Conservation (phyloP, 768 basidiomycete species). For the Suillus tomentosus region DNA sequence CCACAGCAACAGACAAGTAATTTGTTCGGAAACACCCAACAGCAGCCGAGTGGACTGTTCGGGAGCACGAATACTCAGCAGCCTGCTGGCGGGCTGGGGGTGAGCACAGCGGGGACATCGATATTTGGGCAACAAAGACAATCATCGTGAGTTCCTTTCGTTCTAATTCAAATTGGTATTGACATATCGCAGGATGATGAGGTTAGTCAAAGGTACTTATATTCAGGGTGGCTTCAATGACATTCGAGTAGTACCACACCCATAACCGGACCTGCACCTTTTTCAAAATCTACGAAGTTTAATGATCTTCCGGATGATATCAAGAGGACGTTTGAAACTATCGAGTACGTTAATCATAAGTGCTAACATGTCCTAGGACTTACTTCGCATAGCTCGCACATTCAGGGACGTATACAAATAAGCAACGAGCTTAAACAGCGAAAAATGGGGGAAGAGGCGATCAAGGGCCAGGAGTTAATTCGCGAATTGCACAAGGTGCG, state of each 20-base stretch:
- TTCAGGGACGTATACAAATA: conserved; percentile 79
- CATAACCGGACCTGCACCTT: conserved; percentile 29
- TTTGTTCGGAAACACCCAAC: conserved; percentile 22
- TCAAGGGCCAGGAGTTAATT: conserved; percentile 71
- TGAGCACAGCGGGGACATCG: conserved; percentile 13
- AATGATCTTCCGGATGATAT: conserved; percentile 77
- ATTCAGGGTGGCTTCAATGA: not conserved
- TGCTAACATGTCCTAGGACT: conserved; percentile 11
- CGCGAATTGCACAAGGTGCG: conserved; percentile 66
- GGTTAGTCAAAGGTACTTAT: conserved; percentile 18
- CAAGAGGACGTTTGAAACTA: conserved; percentile 61
- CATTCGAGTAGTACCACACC: conserved; percentile 28
- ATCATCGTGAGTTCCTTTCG: conserved; percentile 27
- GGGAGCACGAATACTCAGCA: conserved; percentile 21
- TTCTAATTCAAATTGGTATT: not conserved
- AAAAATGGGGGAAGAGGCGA: conserved; percentile 73
- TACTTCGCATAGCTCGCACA: conserved; percentile 51
- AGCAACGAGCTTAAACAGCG: conserved; percentile 77
- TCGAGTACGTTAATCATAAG: conserved; percentile 56
- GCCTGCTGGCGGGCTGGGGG: conserved; percentile 9
- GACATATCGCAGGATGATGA: conserved; percentile 25
- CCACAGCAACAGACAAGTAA: conserved; percentile 22
- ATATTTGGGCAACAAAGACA: conserved; percentile 35
- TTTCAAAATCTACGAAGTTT: conserved; percentile 67
- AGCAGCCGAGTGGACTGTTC: conserved; percentile 26